Conservation (phyloP, 345 rosid genomes). For the Mallotus nudiflorus region DNA sequence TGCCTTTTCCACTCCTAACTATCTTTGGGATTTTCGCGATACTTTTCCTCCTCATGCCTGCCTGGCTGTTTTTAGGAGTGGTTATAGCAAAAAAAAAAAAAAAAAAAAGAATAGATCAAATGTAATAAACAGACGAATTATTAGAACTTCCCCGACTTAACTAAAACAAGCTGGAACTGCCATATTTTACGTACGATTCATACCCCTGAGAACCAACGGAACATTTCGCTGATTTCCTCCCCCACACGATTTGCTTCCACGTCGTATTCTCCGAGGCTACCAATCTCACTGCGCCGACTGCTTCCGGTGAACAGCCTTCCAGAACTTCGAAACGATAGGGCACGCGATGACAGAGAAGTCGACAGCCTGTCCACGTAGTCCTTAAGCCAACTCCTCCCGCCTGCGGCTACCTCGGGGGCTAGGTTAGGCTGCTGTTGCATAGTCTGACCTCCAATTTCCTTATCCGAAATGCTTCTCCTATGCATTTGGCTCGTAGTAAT, state of each 20-base stretch:
- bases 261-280: slow-evolving; percentile 52
- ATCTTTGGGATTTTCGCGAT: background rate
- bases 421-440: slow-evolving; percentile 37
- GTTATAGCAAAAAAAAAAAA: slow-evolving; percentile 7
- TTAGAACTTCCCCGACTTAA: background rate
- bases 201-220: slow-evolving; percentile 88
- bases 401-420: slow-evolving; percentile 57
- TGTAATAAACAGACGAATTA: background rate
- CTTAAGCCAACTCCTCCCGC: slow-evolving; percentile 79
- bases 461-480: slow-evolving; percentile 51
- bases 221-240: slow-evolving; percentile 87
- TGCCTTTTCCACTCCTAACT: slow-evolving; percentile 1
- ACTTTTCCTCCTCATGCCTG: no score
- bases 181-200: no score
- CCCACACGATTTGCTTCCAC: slow-evolving; percentile 60
- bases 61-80: background rate
- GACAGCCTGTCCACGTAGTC: slow-evolving; percentile 86
- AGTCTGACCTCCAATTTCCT: slow-evolving; percentile 35
- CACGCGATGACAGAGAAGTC: slow-evolving; percentile 58
- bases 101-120: no score
- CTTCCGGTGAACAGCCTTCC: slow-evolving; percentile 80
- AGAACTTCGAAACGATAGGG: slow-evolving; percentile 71
- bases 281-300: slow-evolving; percentile 66
- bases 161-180: no score
- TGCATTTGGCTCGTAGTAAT: slow-evolving; percentile 44